Percentiles rank a stretch among this genome's conserved stretches.
Conservation (phyloP, 164 flowering plant genomes). For the Berberis vulgaris region DNA sequence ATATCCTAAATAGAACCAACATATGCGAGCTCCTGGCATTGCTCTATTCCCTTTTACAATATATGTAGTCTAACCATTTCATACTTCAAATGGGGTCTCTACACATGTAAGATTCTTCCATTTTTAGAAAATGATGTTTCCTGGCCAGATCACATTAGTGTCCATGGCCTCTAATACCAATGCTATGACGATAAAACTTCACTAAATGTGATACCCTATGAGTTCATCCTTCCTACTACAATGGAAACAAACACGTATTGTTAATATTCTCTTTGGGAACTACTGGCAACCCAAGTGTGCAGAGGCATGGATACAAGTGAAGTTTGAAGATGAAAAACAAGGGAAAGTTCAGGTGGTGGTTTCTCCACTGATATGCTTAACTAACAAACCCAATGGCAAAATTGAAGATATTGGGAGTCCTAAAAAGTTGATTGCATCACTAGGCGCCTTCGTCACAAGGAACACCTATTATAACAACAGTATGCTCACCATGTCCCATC, state of each 20-base stretch:
- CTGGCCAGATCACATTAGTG: no score
- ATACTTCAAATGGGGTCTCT: no score
- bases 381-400: conserved; percentile 81
- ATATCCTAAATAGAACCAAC: no score
- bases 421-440: conserved; percentile 85
- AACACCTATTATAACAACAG: conserved; percentile 22
- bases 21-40: no score
- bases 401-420: conserved; percentile 95
- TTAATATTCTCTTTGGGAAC: conserved; percentile 90
- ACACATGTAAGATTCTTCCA: no score
- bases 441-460: conserved; percentile 94
- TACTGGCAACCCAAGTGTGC: conserved; percentile 99
- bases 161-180: background rate
- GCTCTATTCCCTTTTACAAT: no score
- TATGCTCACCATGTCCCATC: no score
- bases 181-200: conserved; percentile 8
- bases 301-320: conserved; percentile 98
- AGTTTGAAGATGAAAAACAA: conserved; percentile 85
- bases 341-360: conserved; percentile 97
- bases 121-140: no score
- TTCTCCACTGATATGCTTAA: conserved; percentile 80
- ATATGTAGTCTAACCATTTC: no score
- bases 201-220: conserved; percentile 85
- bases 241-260: conserved; percentile 80
- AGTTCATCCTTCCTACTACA: conserved; percentile 80